Evolutionary conservation across 2,329 filamentous ascomycete species (phyloP).

Genomic region (Coniochaeta ligniaria): DNA sequence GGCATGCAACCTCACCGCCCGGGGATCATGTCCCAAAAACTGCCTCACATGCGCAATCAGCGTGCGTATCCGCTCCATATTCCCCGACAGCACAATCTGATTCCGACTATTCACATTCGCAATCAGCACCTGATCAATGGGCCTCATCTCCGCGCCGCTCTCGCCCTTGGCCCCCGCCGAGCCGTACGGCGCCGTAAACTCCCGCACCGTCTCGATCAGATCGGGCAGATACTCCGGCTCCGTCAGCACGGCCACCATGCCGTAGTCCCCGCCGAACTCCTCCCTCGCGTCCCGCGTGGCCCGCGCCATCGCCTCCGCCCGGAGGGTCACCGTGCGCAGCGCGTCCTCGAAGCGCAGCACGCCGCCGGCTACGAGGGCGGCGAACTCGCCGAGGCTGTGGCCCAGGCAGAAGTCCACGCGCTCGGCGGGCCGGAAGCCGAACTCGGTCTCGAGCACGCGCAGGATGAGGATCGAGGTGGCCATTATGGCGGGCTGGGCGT

Average conservation of each 20-base stretch:
- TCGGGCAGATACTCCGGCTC: constrained; percentile 67
- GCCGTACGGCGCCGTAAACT: constrained; percentile 62
- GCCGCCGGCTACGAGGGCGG: constrained; percentile 78
- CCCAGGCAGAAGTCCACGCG: constrained; percentile 78
- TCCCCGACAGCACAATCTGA: constrained; percentile 89
- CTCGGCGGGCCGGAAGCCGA: constrained; percentile 63
- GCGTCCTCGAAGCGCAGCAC: constrained; percentile 74
- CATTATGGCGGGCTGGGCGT: constrained; percentile 95
- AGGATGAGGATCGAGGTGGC: constrained; percentile 86
- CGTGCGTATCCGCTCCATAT: constrained; percentile 72
- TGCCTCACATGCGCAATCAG: constrained; percentile 79
- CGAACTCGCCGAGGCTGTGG: constrained; percentile 89
- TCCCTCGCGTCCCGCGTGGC: constrained; percentile 62
- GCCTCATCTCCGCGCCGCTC: constrained; percentile 58
- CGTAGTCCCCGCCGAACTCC: constrained; percentile 71
- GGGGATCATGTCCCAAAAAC: constrained; percentile 85
- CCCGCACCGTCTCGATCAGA: constrained; percentile 67
- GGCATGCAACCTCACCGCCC: constrained; percentile 78
- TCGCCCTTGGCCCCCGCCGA: constrained; percentile 58
- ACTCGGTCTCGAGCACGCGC: constrained; percentile 78
- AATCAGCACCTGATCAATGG: constrained; percentile 81
- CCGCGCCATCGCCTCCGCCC: constrained; percentile 77
- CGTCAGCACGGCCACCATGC: constrained; percentile 90
- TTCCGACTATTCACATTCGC: constrained; percentile 95
- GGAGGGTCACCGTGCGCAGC: constrained; percentile 65